Percentiles rank a stretch among this genome's conserved stretches.
Conservation (phyloP, 1,284 basidiomycete species). For the Cystobasidium slooffiae region DNA sequence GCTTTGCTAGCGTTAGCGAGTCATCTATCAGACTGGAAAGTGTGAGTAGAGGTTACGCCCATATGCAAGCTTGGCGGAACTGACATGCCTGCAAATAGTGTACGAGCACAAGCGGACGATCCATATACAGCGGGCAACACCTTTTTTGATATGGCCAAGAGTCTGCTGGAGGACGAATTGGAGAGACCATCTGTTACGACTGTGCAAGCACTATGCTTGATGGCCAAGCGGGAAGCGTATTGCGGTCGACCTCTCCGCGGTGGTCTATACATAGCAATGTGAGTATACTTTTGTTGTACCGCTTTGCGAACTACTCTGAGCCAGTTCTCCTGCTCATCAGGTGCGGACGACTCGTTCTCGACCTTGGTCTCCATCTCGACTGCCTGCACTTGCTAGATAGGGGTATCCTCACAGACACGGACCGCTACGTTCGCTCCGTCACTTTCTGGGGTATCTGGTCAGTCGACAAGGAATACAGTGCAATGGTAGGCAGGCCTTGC, state of each 20-base stretch:
- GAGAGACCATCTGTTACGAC: conserved; percentile 40
- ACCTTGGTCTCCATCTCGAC: conserved; percentile 38
- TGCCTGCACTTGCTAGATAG: conserved; percentile 23
- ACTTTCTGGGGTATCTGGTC: conserved; percentile 40
- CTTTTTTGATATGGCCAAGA: conserved; percentile 39
- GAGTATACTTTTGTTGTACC: neutral
- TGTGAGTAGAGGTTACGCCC: neutral
- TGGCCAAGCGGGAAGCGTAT: conserved; percentile 39
- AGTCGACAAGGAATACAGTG: conserved; percentile 37
- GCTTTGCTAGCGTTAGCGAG: conserved; percentile 30
- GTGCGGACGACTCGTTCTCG: conserved; percentile 38
- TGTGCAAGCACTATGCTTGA: conserved; percentile 37
- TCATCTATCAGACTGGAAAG: conserved; percentile 41
- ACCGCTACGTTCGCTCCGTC: conserved; percentile 24
- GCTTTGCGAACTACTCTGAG: neutral
- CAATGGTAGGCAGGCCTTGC: conserved; percentile 36
- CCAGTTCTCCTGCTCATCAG: neutral
- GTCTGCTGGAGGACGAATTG: conserved; percentile 34
- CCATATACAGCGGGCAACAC: conserved; percentile 27
- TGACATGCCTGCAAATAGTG: neutral
- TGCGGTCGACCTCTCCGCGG: conserved; percentile 30
- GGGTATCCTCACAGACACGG: conserved; percentile 29
- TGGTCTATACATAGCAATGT: conserved; percentile 38
- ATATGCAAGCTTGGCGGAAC: too few species aligned
- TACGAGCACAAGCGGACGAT: conserved; percentile 24